These are phyloP conservation scores for Rhododendron molle DNA, from an alignment of 148 eudicot species.

Conservation along the genomic window DNA sequence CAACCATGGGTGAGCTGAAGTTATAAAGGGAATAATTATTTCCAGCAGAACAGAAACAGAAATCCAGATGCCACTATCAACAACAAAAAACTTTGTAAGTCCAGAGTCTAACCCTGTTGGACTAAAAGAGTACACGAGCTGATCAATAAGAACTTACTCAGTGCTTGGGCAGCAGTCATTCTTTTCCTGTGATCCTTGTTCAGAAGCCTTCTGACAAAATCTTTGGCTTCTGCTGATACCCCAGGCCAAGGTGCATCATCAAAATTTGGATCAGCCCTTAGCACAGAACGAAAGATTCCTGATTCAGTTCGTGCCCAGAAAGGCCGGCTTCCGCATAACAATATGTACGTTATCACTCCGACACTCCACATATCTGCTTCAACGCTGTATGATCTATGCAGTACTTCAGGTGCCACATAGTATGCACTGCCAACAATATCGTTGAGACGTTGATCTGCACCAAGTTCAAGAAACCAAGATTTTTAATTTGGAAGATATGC, in stretches of 20 bases:
- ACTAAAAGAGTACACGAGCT: not conserved
- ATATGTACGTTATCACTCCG: conserved; percentile 91
- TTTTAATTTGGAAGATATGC: not conserved
- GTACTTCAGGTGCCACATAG: conserved; percentile 98
- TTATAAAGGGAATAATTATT: conserved; percentile 10
- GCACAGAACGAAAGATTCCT: conserved; percentile 89
- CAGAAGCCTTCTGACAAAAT: conserved; percentile 84
- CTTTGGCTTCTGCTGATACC: conserved; percentile 76
- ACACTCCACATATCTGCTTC: conserved; percentile 98
- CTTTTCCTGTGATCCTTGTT: conserved; percentile 96
- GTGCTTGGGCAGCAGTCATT: conserved; percentile 95
- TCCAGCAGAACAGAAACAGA: conserved; percentile 5
- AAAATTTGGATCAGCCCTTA: conserved; percentile 87
- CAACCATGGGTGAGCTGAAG: conserved; percentile 98
- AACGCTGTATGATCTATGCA: conserved; percentile 83
- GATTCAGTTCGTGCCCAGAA: conserved; percentile 98
- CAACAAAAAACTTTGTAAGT: not conserved
- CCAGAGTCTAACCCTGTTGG: not conserved
- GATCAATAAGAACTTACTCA: conserved; percentile 42
- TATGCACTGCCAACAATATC: conserved; percentile 99
- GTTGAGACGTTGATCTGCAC: conserved; percentile 83
- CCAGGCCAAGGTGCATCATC: conserved; percentile 89
- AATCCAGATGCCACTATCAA: not conserved
- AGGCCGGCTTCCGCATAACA: conserved; percentile 96
- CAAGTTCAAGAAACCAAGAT: conserved; percentile 9